Conservation (phyloP, 139 green algal species). For the Diplosphaera chodatii region DNA sequence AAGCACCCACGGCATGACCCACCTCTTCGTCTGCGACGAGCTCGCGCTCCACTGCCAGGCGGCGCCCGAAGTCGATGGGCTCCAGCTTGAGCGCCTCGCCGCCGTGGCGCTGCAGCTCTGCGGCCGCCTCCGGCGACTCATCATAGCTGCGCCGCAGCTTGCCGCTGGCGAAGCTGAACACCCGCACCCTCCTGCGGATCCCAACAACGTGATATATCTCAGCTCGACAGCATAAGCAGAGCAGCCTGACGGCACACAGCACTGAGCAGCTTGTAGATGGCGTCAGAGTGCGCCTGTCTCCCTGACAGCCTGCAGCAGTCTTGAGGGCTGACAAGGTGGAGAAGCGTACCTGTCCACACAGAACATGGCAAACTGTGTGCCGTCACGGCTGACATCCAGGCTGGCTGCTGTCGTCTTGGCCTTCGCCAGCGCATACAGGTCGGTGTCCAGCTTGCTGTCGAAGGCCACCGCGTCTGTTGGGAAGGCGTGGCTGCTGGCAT, state of each 20-base stretch:
- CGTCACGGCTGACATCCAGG: slow-evolving; percentile 66
- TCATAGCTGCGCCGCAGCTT: slow-evolving; percentile 83
- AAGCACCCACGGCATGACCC: too few species aligned
- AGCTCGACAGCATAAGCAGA: too few species aligned
- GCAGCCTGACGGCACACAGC: too few species aligned
- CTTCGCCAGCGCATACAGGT: slow-evolving; percentile 92
- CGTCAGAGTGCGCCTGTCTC: too few species aligned
- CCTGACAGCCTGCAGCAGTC: too few species aligned
- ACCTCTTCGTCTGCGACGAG: background rate
- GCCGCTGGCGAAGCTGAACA: slow-evolving; percentile 82
- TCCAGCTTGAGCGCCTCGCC: slow-evolving; percentile 64
- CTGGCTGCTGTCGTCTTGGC: slow-evolving; percentile 52
- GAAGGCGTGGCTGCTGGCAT: slow-evolving; percentile 32
- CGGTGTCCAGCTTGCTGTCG: slow-evolving; percentile 82
- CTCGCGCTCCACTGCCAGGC: slow-evolving; percentile 37
- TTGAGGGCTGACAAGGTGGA: too few species aligned
- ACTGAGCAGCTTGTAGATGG: too few species aligned
- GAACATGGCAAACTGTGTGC: slow-evolving; percentile 69
- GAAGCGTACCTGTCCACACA: slow-evolving; percentile 66
- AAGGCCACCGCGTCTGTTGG: slow-evolving; percentile 53
- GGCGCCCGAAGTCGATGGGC: slow-evolving; percentile 87
- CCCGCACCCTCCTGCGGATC: slow-evolving; percentile 68
- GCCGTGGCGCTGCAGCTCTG: slow-evolving; percentile 72
- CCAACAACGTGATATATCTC: too few species aligned
- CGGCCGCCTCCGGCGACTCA: slow-evolving; percentile 74